These are phyloP conservation scores for Hypericum androsaemum DNA, from an alignment of 345 rosid genomes.

Conservation along the genomic window DNA sequence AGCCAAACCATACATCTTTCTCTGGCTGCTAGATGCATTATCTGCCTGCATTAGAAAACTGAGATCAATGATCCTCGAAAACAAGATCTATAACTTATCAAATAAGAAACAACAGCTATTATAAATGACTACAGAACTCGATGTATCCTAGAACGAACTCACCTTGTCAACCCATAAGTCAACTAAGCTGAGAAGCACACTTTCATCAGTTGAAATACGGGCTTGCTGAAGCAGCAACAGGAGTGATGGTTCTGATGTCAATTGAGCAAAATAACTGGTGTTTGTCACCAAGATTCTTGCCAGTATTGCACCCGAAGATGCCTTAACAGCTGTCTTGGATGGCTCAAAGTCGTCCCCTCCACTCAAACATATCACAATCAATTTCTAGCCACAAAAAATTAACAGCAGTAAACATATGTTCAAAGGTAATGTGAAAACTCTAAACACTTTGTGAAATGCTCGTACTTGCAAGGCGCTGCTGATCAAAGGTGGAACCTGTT, in stretches of 20 bases:
- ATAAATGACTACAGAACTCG: neutral
- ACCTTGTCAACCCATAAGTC: slow-evolving; percentile 99
- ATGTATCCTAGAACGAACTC: slow-evolving; percentile 6
- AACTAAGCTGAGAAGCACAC: slow-evolving; percentile 66
- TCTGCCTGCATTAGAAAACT: slow-evolving; percentile 56
- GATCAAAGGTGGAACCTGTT: slow-evolving; percentile 76
- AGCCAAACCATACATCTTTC: slow-evolving; percentile 71
- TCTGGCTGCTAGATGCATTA: slow-evolving; percentile 55
- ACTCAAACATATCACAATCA: slow-evolving; percentile 68
- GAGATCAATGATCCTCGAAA: slow-evolving; percentile 11
- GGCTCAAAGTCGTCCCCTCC: slow-evolving; percentile 87
- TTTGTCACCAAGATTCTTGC: slow-evolving; percentile 96
- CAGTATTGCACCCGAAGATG: slow-evolving; percentile 70
- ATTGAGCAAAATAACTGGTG: slow-evolving; percentile 71
- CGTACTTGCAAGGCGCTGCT: slow-evolving; percentile 72
- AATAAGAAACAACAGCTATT: neutral
- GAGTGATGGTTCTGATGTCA: slow-evolving; percentile 82
- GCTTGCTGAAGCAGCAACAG: slow-evolving; percentile 61
- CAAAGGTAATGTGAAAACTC: slow-evolving; percentile 9
- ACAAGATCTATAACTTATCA: neutral
- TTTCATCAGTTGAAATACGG: slow-evolving; percentile 56
- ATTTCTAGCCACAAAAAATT: slow-evolving; percentile 43
- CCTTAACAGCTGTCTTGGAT: slow-evolving; percentile 73
- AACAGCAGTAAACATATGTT: slow-evolving; percentile 4
- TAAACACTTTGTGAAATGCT: slow-evolving; percentile 9